phyloP scores from a whole-genome alignment of 768 basidiomycete species.

The Phylloporus arenicola region DNA sequence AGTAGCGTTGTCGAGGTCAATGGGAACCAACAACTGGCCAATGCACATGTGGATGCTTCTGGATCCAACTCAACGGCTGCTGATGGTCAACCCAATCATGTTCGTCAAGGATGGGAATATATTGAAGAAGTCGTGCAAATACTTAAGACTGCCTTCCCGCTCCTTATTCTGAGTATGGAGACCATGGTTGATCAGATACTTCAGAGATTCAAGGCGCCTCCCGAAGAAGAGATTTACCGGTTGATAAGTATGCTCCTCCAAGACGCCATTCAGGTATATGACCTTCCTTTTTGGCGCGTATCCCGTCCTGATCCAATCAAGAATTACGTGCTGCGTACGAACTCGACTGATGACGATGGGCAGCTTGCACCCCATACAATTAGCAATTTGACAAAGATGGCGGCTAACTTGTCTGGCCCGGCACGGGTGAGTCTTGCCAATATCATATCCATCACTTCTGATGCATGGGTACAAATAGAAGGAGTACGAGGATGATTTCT shows the following conservation, averaged over 20 bases:
- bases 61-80: constrained; percentile 6
- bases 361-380: constrained; percentile 51
- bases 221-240: constrained; percentile 93
- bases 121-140: constrained; percentile 92
- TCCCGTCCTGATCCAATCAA: constrained; percentile 22
- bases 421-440: constrained; percentile 45
- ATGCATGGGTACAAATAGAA: constrained; percentile 41
- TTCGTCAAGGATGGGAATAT: constrained; percentile 78
- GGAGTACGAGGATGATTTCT: constrained; percentile 89
- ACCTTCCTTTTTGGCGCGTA: background rate
- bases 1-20: constrained; percentile 14
- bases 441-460: background rate
- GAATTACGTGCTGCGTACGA: constrained; percentile 69
- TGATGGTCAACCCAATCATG: constrained; percentile 26
- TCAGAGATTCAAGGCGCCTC: constrained; percentile 78
- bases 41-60: constrained; percentile 17
- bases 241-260: constrained; percentile 81
- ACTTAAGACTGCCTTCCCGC: constrained; percentile 92
- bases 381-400: constrained; percentile 54
- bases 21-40: constrained; percentile 21
- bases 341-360: constrained; percentile 63
- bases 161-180: constrained; percentile 92
- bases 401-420: constrained; percentile 49
- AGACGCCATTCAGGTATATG: constrained; percentile 75
- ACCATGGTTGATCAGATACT: constrained; percentile 95